These are phyloP conservation scores for Emergomyces orientalis DNA, from an alignment of 2,329 filamentous ascomycete genomes.

Conservation along the genomic window DNA sequence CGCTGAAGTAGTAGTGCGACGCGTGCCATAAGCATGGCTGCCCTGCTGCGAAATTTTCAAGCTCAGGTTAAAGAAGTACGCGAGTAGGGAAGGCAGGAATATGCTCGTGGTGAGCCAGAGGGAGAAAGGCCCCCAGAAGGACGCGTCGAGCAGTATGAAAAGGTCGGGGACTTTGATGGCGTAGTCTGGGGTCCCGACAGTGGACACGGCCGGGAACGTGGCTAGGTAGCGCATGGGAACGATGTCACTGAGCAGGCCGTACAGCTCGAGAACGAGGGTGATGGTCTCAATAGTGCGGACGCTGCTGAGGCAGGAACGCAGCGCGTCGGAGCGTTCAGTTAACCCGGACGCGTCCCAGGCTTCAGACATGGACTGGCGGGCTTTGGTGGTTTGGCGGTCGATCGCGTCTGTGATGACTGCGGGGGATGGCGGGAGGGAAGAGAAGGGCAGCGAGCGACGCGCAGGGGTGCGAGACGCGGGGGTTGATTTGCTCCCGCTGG, in stretches of 20 bases:
- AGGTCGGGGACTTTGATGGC: constrained; percentile 67
- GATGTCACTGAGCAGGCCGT: constrained; percentile 58
- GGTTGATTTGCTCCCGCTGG: constrained; percentile 29
- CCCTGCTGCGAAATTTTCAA: constrained; percentile 35
- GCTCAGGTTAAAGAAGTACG: constrained; percentile 87
- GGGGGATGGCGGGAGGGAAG: constrained; percentile 69
- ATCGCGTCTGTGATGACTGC: constrained; percentile 66
- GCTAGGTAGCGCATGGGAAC: constrained; percentile 64
- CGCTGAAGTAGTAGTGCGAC: constrained; percentile 17
- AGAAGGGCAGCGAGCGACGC: constrained; percentile 40
- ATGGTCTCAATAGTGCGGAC: constrained; percentile 57
- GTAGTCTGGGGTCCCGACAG: constrained; percentile 49
- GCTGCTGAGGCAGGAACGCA: constrained; percentile 61
- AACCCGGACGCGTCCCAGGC: constrained; percentile 30
- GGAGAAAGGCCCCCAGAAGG: constrained; percentile 75
- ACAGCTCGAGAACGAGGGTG: constrained; percentile 60
- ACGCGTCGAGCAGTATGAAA: constrained; percentile 62
- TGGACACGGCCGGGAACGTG: constrained; percentile 55
- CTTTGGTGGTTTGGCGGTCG: constrained; percentile 49
- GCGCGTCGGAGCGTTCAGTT: constrained; percentile 45
- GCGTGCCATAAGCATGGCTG: constrained; percentile 20
- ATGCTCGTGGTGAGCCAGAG: constrained; percentile 68
- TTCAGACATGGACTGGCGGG: constrained; percentile 28
- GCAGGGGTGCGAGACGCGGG: constrained; percentile 36
- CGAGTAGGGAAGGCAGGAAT: constrained; percentile 58